Base-by-base conservation (phyloP, 129 eudicot genomes). In the Flaveria trinervia region DNA sequence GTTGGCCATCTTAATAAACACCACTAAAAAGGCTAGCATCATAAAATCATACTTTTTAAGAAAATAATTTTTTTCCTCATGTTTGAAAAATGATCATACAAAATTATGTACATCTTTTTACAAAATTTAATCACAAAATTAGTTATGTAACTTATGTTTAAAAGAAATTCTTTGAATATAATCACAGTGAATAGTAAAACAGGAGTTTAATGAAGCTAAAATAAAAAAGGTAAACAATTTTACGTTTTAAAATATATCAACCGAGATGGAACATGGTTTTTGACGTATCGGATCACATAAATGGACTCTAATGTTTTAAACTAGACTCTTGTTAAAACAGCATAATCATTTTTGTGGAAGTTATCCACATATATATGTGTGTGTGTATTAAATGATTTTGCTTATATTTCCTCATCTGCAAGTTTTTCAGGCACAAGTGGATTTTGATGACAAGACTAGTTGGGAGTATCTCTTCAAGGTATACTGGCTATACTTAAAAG, bases 391-490 rank as follows among this genome's bases (percentile, higher is more conserved):
- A 52, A 52, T 68, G 43, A 5, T 16, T 59, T 55, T 77, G 59
- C 79, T 80, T 67, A 65, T 80, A 30, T 76, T 30, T 20, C 83
- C 75, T 79, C 56, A 65, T 82, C 18, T 77, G 81, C 61, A 73
- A 61, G 52, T 69, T 69, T 43, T 79, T 76, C 92, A 94, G 93
- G 88, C 84, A 77, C 86, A 89, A 48, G 98, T 95, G 74, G 99
- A 95, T 86, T 95, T 95, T 84, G 99, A 95, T 82, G 99, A 95
- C 86, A 86, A 79, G 59, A 78, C 66, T 65, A 95, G 97, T 83
- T 95, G 97, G 97, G 99, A 95, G 83, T 95, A 95, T 88, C 96
- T 95, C 75, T 95, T 95, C 74, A 95, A 95, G 88, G 92, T 91
- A 79, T 95, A 95, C 48, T 95, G 97, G 97, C 55, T 88, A 33